Conservation (phyloP, 2,329 filamentous ascomycete species). For the Pestalotiopsis fici region DNA sequence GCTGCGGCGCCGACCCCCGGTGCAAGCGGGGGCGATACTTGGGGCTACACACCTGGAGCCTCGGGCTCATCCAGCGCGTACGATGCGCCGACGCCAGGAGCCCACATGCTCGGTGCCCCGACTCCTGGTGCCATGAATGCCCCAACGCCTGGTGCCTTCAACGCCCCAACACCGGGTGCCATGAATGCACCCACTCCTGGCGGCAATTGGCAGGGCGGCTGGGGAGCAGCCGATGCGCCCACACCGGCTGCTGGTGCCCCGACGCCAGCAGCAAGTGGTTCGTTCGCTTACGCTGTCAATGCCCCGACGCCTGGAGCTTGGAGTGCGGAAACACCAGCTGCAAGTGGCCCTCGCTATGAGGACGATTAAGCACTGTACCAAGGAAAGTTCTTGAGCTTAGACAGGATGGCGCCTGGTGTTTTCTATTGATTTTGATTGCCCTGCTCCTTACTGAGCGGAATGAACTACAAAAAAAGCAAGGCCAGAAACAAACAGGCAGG, state of each 20-base stretch:
- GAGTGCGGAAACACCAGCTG: slow-evolving; percentile 30
- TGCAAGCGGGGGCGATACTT: slow-evolving; percentile 58
- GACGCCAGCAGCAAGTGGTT: slow-evolving; percentile 4
- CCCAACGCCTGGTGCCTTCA: slow-evolving; percentile 67
- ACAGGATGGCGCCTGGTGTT: background rate
- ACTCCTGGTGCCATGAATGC: slow-evolving; percentile 68
- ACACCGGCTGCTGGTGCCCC: slow-evolving; percentile 8
- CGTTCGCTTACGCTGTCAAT: slow-evolving; percentile 11
- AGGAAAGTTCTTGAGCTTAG: background rate
- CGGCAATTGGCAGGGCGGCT: slow-evolving; percentile 34
- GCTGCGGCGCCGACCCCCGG: slow-evolving; percentile 60
- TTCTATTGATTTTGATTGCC: background rate
- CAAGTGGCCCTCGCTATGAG: slow-evolving; percentile 29
- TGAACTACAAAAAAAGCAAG: background rate
- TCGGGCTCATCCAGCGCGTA: slow-evolving; percentile 52
- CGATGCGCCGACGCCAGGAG: slow-evolving; percentile 71
- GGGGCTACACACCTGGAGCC: slow-evolving; percentile 59
- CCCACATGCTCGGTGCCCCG: slow-evolving; percentile 60
- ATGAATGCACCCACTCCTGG: slow-evolving; percentile 62
- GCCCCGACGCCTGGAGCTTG: slow-evolving; percentile 32
- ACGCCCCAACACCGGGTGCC: slow-evolving; percentile 67
- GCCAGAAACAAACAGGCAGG: background rate
- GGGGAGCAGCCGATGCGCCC: slow-evolving; percentile 8
- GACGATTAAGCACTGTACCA: slow-evolving; percentile 23
- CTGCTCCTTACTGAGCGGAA: background rate